These are phyloP conservation scores for Penicillium vulpinum DNA, from an alignment of 2,329 filamentous ascomycete genomes.

Conservation along the genomic window DNA sequence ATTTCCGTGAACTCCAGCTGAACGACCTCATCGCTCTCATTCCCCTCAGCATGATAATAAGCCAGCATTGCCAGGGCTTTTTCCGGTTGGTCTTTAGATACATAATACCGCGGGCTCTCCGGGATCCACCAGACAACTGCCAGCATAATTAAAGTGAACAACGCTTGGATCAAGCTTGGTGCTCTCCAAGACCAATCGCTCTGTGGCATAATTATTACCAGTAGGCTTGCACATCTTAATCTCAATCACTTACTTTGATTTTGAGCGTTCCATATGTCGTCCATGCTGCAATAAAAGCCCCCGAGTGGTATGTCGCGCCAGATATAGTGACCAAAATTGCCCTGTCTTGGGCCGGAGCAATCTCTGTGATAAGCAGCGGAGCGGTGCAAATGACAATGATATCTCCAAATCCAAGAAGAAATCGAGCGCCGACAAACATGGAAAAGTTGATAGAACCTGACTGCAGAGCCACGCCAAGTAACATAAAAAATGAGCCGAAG, in stretches of 20 bases:
- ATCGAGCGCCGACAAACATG: constrained; percentile 32
- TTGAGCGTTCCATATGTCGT: constrained; percentile 42
- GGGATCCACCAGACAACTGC: constrained; percentile 62
- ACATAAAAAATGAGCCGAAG: constrained; percentile 34
- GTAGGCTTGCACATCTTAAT: too few species aligned
- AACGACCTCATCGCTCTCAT: constrained; percentile 36
- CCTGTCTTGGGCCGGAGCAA: constrained; percentile 33
- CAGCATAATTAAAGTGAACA: constrained; percentile 58
- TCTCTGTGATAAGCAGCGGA: constrained; percentile 30
- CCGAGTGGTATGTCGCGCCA: constrained; percentile 49
- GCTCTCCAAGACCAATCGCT: constrained; percentile 50
- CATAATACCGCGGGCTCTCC: constrained; percentile 60
- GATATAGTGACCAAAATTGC: constrained; percentile 29
- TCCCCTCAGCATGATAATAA: constrained; percentile 44
- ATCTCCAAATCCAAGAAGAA: constrained; percentile 33
- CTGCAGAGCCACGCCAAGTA: constrained; percentile 33
- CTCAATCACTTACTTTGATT: background rate
- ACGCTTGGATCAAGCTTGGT: constrained; percentile 58
- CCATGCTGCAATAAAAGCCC: constrained; percentile 48
- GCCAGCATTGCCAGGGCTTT: constrained; percentile 33
- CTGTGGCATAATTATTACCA: constrained; percentile 24
- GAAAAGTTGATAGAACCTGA: constrained; percentile 28
- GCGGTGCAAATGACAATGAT: constrained; percentile 29
- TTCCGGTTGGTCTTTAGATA: constrained; percentile 33
- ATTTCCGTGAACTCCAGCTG: constrained; percentile 14